These are phyloP conservation scores for Salvia rosmarinus DNA, from an alignment of 257 asterid genomes.

Conservation along the genomic window DNA sequence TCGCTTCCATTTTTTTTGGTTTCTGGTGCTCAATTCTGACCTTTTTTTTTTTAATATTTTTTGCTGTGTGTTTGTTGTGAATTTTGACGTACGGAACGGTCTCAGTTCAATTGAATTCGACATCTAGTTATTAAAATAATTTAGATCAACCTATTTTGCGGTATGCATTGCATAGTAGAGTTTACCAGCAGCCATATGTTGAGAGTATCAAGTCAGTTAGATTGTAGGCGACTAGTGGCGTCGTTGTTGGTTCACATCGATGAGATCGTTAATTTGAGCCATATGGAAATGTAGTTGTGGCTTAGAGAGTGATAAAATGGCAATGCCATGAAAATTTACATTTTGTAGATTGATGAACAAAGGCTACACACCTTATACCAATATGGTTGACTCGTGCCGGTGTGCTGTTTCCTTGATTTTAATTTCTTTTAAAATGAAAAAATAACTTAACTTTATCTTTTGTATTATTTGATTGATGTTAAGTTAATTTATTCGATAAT, in stretches of 20 bases:
- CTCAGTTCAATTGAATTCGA: background rate
- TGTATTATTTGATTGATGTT: background rate
- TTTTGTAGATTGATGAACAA: background rate
- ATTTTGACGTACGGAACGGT: background rate
- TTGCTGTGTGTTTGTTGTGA: background rate
- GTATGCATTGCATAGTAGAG: background rate
- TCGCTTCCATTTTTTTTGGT: background rate
- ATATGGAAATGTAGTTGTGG: constrained; percentile 7
- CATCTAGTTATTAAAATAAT: background rate
- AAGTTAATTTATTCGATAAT: constrained; percentile 6
- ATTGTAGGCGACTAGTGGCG: background rate
- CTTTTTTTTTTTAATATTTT: too few relatives aligned
- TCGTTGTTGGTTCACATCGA: background rate
- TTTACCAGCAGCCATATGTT: background rate
- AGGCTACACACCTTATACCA: background rate
- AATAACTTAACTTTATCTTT: too few relatives aligned
- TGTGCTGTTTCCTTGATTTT: background rate
- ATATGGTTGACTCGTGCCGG: background rate
- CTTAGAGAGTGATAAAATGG: background rate
- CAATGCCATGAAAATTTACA: too few relatives aligned
- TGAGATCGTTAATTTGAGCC: background rate
- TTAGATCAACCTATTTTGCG: background rate
- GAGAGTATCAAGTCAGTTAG: background rate
- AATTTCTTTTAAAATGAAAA: too few relatives aligned
- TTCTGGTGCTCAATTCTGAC: background rate